Percentiles rank a stretch among this genome's conserved stretches.
phyloP scores from a whole-genome alignment of 495 filamentous ascomycete genomes.

The Staphylotrichum tortipilum region DNA sequence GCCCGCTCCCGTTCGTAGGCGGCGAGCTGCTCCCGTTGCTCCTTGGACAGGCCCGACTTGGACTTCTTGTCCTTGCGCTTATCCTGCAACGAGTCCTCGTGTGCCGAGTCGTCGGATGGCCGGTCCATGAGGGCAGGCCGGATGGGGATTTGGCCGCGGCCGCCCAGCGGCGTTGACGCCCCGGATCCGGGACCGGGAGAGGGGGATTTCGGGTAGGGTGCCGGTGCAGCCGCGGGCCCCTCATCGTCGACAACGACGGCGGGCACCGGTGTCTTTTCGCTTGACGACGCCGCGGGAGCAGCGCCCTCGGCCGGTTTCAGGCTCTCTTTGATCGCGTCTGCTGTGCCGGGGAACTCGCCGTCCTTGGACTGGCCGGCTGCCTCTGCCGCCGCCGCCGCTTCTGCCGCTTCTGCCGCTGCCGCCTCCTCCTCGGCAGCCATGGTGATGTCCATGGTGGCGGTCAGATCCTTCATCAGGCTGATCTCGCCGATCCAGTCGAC shows the following conservation, averaged over 20 bases:
- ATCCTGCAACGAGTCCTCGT: constrained; percentile 61
- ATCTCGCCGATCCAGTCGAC: constrained; percentile 86
- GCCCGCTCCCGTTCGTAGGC: constrained; percentile 83
- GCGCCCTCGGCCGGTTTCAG: constrained; percentile 27
- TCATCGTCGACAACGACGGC: constrained; percentile 41
- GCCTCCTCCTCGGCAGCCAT: constrained; percentile 63
- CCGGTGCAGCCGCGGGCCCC: constrained; percentile 4
- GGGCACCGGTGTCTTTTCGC: constrained; percentile 18
- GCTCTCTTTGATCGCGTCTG: constrained; percentile 43
- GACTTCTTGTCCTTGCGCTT: constrained; percentile 64
- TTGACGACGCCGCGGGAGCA: constrained; percentile 16
- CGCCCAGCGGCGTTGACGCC: constrained; percentile 46
- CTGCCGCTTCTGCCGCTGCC: constrained; percentile 33
- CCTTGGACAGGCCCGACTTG: constrained; percentile 74
- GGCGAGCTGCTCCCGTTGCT: constrained; percentile 81
- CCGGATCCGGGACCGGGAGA: constrained; percentile 51
- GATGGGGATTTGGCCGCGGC: constrained; percentile 51
- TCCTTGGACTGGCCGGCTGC: constrained; percentile 27
- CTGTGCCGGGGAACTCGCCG: constrained; percentile 39
- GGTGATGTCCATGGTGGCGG: constrained; percentile 84
- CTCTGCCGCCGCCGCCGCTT: constrained; percentile 50
- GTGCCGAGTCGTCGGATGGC: constrained; percentile 77
- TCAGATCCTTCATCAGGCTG: constrained; percentile 84
- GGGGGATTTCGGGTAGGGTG: constrained; percentile 17
- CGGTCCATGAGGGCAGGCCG: constrained; percentile 83